phyloP scores from a whole-genome alignment of 148 eudicot species.

The Rhododendron molle region DNA sequence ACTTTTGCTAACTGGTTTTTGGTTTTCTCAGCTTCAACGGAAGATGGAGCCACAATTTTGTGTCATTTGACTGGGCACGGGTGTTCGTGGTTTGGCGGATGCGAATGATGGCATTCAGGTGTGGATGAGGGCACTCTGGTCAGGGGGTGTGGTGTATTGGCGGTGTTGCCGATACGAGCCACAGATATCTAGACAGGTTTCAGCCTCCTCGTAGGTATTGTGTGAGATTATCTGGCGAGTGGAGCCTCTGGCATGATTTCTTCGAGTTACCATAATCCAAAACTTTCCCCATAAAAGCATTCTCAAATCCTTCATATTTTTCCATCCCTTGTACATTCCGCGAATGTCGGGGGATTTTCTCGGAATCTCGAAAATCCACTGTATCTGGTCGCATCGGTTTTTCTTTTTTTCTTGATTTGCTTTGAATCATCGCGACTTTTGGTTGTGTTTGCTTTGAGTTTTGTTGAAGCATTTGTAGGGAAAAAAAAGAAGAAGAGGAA shows the following conservation, averaged over 20 bases:
- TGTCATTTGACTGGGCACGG: no score
- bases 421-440: slow-evolving; percentile 2
- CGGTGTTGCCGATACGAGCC: no score
- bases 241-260: background rate
- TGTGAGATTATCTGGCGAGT: no score
- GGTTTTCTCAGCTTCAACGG: background rate
- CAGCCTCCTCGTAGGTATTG: no score
- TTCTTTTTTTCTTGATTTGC: background rate
- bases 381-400: background rate
- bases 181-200: no score
- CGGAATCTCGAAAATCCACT: background rate
- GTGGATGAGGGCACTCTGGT: no score
- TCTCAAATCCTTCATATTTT: background rate
- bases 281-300: background rate
- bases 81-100: no score
- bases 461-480: background rate
- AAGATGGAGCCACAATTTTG: background rate
- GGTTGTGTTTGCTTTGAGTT: slow-evolving; percentile 9
- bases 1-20: background rate
- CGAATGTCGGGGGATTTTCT: slow-evolving; percentile 1
- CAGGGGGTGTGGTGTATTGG: no score
- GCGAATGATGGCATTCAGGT: no score
- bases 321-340: background rate
- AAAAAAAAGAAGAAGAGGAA: background rate
- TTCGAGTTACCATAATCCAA: background rate